Evolutionary conservation across 495 filamentous ascomycete species (phyloP).

Genomic region (Oleoguttula mirabilis): DNA sequence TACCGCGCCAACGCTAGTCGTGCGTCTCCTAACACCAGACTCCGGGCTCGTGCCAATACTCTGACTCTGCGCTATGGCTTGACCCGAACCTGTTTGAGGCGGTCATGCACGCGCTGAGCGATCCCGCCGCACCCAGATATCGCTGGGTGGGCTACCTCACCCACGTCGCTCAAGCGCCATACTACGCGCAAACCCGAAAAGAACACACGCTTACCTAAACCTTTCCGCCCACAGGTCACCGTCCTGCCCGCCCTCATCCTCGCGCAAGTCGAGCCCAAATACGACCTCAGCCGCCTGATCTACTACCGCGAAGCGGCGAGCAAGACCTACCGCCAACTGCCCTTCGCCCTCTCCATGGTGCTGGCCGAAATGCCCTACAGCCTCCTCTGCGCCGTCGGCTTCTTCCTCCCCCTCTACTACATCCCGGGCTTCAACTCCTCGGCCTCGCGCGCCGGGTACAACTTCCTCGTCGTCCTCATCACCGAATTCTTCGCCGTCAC

Average conservation of each 20-base stretch:
- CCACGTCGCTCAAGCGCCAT: too few species aligned
- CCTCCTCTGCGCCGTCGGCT: constrained; percentile 57
- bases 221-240: too few species aligned
- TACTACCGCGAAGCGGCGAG: constrained; percentile 68
- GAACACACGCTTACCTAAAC: too few species aligned
- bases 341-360: constrained; percentile 59
- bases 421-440: constrained; percentile 35
- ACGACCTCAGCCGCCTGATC: constrained; percentile 58
- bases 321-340: constrained; percentile 65
- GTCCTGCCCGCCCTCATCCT: constrained; percentile 54
- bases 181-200: too few species aligned
- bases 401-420: constrained; percentile 67
- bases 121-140: too few species aligned
- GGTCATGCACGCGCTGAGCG: too few species aligned
- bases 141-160: too few species aligned
- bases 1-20: too few species aligned
- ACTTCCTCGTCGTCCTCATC: constrained; percentile 70
- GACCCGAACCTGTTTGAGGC: too few species aligned
- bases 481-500: constrained; percentile 68
- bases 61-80: too few species aligned
- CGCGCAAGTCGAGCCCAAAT: constrained; percentile 66
- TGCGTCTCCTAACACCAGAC: too few species aligned
- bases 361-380: constrained; percentile 67
- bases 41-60: too few species aligned
- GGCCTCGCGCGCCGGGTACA: constrained; percentile 56